Evolutionary conservation across 2,329 filamentous ascomycete genomes (phyloP), one percentile per base, ranked within the genome.

Genomic region (Macrophomina phaseolina): DNA sequence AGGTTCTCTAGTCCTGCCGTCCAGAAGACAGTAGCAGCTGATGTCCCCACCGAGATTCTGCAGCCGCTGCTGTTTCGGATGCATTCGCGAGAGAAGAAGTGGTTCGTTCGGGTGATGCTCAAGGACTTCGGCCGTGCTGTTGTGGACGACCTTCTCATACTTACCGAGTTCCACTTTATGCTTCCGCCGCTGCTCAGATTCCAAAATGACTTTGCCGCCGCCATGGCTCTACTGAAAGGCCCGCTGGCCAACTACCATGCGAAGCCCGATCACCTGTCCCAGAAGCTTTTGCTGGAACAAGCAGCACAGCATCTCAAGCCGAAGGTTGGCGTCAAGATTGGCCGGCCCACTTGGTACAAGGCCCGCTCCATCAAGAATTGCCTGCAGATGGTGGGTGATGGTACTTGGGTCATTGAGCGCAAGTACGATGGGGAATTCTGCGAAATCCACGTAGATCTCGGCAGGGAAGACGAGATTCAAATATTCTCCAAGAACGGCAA

Each of bases 401-500:
- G 85, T 16, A 85, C 80, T 12, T 87, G 94, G 86, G 91, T 90
- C 67, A 85, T 93, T 30, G 92, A 97, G 76, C 84, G 89, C 62
- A 97, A 97, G 75, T 87, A 96, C 68, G 93, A 97, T 72, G 93
- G 91, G 36, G 93, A 97, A 77, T 97, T 95, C 71, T 96, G 92
- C 71, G 93, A 97, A 76, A 88, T 97, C 36, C 93, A 97, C 72
- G 81, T 97, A 46, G 88, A 96, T 73, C 80, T 91, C 6, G 81
- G 81, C 8, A 87, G 85, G 60, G 80, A 80, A 14, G 36, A 84
- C 0, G 85, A 83, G 56, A 87, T 97, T 34, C 89, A 90, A 69
- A 94, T 97, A 36, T 97, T 95, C 75, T 96, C 93, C 9, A 97
- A 97, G 75, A 95, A 92, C 72, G 92, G 93, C 67, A 96, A 95